phyloP scores from a whole-genome alignment of 2,329 filamentous ascomycete species.

The Triangularia verruculosa region DNA sequence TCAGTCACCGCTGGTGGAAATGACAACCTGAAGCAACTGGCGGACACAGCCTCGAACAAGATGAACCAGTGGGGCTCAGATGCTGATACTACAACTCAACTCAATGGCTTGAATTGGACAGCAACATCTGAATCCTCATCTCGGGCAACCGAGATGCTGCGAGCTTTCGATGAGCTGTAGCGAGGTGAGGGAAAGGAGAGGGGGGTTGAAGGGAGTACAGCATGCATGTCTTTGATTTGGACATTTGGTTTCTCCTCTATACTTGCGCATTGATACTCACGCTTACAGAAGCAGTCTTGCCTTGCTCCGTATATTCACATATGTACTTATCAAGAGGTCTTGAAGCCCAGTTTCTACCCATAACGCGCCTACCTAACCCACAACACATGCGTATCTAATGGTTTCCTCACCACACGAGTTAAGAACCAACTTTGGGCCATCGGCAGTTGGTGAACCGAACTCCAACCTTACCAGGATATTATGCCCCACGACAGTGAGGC shows the following conservation, averaged over 20 bases:
- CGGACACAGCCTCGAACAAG: neutral
- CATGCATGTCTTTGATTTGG: neutral
- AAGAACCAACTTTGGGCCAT: neutral
- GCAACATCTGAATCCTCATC: slow-evolving; percentile 6
- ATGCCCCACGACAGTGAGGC: slow-evolving; percentile 1
- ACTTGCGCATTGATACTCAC: slow-evolving; percentile 8
- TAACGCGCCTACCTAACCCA: neutral
- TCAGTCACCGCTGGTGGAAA: slow-evolving; percentile 18
- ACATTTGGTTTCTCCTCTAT: neutral
- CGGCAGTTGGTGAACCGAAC: slow-evolving; percentile 3
- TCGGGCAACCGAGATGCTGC: slow-evolving; percentile 34
- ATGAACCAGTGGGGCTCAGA: slow-evolving; percentile 8
- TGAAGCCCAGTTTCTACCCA: neutral
- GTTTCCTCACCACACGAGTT: neutral
- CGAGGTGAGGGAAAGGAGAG: neutral
- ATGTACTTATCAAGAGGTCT: neutral
- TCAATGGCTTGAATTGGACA: slow-evolving; percentile 6
- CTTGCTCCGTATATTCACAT: neutral
- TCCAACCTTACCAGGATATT: neutral
- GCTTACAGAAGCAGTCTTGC: neutral
- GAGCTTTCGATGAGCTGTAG: slow-evolving; percentile 48
- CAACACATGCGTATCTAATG: neutral
- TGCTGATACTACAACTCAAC: neutral
- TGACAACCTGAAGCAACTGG: slow-evolving; percentile 9
- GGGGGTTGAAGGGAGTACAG: neutral